These are phyloP conservation scores for Mucuna pruriens DNA, from an alignment of 306 rosid genomes.

Conservation along the genomic window DNA sequence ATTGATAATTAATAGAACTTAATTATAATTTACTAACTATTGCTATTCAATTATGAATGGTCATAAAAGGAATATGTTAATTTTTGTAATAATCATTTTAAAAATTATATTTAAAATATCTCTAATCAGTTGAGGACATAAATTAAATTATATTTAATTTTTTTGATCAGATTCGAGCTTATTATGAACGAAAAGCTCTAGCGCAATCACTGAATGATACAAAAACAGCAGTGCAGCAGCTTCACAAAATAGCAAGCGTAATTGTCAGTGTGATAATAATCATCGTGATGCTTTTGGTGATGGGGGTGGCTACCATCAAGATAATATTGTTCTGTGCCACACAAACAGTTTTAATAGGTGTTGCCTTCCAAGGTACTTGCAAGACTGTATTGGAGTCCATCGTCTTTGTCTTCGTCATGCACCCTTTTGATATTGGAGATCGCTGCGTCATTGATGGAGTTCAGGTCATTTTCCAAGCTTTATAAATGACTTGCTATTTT, in stretches of 20 bases:
- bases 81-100: too few species aligned
- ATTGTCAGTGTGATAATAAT: constrained; percentile 53
- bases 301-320: constrained; percentile 52
- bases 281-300: constrained; percentile 49
- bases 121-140: too few species aligned
- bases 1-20: too few species aligned
- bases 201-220: constrained; percentile 64
- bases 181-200: constrained; percentile 55
- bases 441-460: constrained; percentile 62
- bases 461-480: constrained; percentile 40
- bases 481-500: neutral
- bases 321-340: constrained; percentile 48
- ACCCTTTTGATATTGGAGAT: constrained; percentile 65
- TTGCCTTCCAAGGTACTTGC: constrained; percentile 63
- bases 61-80: too few species aligned
- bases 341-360: constrained; percentile 50
- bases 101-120: too few species aligned
- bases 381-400: constrained; percentile 58
- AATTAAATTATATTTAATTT: neutral
- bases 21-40: too few species aligned
- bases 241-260: constrained; percentile 58
- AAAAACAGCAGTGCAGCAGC: constrained; percentile 67
- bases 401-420: constrained; percentile 64
- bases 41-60: too few species aligned
- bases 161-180: constrained; percentile 57